phyloP scores from a whole-genome alignment of 2,329 filamentous ascomycete genomes.

The Cercospora sp. region DNA sequence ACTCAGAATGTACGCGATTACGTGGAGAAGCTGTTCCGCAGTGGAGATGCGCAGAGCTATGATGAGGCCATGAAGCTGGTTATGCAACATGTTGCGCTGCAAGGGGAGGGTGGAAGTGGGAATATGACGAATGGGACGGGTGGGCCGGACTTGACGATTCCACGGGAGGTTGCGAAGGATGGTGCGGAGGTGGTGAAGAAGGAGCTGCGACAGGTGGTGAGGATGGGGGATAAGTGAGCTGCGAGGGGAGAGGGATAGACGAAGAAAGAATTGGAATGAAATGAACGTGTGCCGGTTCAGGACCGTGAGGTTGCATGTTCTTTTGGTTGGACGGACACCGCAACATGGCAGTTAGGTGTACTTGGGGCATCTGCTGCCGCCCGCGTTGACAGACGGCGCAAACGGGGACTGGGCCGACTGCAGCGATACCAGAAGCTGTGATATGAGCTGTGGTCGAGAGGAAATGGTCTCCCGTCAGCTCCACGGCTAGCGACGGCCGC shows the following conservation, averaged over 20 bases:
- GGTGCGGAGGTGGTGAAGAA: slow-evolving; percentile 55
- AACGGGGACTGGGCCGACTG: background rate
- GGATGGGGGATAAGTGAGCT: slow-evolving; percentile 26
- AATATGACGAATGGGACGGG: slow-evolving; percentile 22
- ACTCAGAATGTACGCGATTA: slow-evolving; percentile 57
- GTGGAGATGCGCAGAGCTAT: slow-evolving; percentile 58
- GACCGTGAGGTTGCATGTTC: background rate
- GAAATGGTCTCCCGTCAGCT: background rate
- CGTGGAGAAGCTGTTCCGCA: slow-evolving; percentile 57
- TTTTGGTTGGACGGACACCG: background rate
- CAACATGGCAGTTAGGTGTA: background rate
- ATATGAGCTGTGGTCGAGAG: background rate
- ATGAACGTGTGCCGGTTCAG: background rate
- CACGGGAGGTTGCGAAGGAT: slow-evolving; percentile 50
- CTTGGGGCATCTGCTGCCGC: background rate
- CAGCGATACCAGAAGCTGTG: background rate
- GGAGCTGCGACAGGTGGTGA: slow-evolving; percentile 39
- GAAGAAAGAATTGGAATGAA: background rate
- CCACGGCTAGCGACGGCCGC: background rate
- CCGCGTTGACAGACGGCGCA: background rate
- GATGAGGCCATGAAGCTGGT: slow-evolving; percentile 58
- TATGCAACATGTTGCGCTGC: slow-evolving; percentile 43
- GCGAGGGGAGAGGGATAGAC: background rate
- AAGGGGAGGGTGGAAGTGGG: slow-evolving; percentile 33
- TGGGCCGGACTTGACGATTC: slow-evolving; percentile 31